Conservation (phyloP, 163 green algal species). For the Scenedesmus sp. region DNA sequence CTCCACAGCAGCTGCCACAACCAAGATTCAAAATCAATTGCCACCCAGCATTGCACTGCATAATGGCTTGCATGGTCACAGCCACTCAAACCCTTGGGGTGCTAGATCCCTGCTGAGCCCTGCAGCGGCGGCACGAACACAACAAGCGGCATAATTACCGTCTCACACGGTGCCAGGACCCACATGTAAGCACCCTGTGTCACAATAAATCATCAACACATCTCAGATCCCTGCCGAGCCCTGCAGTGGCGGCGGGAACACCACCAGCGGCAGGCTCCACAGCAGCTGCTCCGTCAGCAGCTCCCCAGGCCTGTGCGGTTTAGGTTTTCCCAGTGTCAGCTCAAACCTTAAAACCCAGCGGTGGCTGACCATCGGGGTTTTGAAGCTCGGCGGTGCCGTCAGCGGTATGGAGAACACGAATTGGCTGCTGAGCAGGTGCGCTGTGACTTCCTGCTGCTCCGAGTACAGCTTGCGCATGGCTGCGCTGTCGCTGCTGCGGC, state of each 20-base stretch:
- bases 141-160: conserved; percentile 60
- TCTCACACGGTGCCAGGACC: too few species aligned
- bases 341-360: conserved; percentile 83
- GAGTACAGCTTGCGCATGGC: conserved; percentile 70
- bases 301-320: conserved; percentile 9
- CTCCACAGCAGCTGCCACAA: conserved; percentile 65
- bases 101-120: neutral
- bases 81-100: neutral
- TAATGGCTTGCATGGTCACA: too few species aligned
- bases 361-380: conserved; percentile 73
- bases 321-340: conserved; percentile 62
- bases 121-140: conserved; percentile 59
- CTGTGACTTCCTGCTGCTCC: conserved; percentile 77
- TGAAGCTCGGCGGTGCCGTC: conserved; percentile 74
- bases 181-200: too few species aligned
- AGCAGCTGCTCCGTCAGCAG: conserved; percentile 64
- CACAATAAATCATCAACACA: too few species aligned
- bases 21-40: too few species aligned
- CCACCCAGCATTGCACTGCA: too few species aligned
- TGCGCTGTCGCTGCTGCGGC: neutral
- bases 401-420: conserved; percentile 81
- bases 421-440: conserved; percentile 71
- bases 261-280: conserved; percentile 74
- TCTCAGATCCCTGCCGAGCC: neutral
- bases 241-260: conserved; percentile 58